Conservation (phyloP, 805 yeast species). For the Candida germanica region DNA sequence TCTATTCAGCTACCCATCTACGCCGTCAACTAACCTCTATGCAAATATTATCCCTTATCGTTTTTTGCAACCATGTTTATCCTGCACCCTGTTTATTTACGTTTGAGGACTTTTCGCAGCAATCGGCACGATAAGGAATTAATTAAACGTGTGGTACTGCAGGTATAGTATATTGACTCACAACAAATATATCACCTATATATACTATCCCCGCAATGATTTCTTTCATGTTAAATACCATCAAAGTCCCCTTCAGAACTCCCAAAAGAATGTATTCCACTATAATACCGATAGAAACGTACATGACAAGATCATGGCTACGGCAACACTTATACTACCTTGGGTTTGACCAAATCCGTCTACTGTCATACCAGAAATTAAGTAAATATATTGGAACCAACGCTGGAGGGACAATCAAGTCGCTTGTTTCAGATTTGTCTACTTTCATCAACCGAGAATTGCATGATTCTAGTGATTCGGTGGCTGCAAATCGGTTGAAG, state of each 20-base stretch:
- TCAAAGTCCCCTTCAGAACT: neutral
- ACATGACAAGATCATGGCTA: slow-evolving; percentile 22
- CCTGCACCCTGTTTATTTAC: no score
- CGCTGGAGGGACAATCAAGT: slow-evolving; percentile 33
- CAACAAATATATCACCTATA: no score
- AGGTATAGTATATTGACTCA: no score
- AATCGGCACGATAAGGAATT: no score
- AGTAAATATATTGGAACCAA: slow-evolving; percentile 22
- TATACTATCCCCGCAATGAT: no score
- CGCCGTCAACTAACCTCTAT: no score
- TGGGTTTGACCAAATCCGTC: slow-evolving; percentile 33
- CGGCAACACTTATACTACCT: slow-evolving; percentile 31
- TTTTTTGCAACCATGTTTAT: no score
- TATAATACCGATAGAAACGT: slow-evolving; percentile 9
- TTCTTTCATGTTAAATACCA: neutral
- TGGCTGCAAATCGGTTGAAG: slow-evolving; percentile 18
- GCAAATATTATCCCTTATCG: no score
- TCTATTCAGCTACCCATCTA: no score
- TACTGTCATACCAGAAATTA: slow-evolving; percentile 32
- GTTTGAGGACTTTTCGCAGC: no score
- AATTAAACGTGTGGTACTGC: no score
- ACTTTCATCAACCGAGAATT: slow-evolving; percentile 30
- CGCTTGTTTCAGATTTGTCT: slow-evolving; percentile 30
- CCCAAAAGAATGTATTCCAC: slow-evolving; percentile 2
- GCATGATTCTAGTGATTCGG: slow-evolving; percentile 7